Conservation (phyloP, 2,329 filamentous ascomycete species). For the Blumeriella jaapii region DNA sequence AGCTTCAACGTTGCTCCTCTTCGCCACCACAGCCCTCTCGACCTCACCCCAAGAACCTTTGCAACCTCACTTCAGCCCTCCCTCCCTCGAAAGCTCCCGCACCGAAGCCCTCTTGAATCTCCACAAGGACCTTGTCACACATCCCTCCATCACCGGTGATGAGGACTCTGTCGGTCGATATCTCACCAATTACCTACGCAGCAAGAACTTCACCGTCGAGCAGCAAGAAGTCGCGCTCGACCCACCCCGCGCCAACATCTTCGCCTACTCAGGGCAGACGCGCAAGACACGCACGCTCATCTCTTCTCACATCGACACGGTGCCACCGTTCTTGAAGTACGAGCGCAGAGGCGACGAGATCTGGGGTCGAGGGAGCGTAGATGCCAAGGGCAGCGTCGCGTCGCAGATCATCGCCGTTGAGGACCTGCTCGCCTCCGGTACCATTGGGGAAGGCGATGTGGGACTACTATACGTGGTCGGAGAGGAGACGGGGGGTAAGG, state of each 20-base stretch:
- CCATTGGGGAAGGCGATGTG: slow-evolving; percentile 38
- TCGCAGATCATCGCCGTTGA: slow-evolving; percentile 60
- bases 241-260: slow-evolving; percentile 40
- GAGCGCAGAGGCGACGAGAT: slow-evolving; percentile 37
- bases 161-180: slow-evolving; percentile 48
- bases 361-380: slow-evolving; percentile 63
- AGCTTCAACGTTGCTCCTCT: slow-evolving; percentile 9
- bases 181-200: slow-evolving; percentile 43
- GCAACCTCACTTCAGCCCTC: slow-evolving; percentile 2
- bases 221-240: slow-evolving; percentile 36
- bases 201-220: slow-evolving; percentile 49
- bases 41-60: slow-evolving; percentile 15
- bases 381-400: slow-evolving; percentile 59
- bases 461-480: slow-evolving; percentile 63
- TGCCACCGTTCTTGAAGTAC: slow-evolving; percentile 38
- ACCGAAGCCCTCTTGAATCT: slow-evolving; percentile 38
- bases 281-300: slow-evolving; percentile 39
- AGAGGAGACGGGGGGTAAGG: slow-evolving; percentile 71
- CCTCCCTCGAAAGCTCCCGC: slow-evolving; percentile 6
- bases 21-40: slow-evolving; percentile 10
- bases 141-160: slow-evolving; percentile 49
- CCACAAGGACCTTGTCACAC: slow-evolving; percentile 50
- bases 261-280: slow-evolving; percentile 42
- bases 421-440: slow-evolving; percentile 35
- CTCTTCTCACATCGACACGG: slow-evolving; percentile 54